Percentiles rank a stretch among this genome's conserved stretches.
phyloP scores from a whole-genome alignment of 495 filamentous ascomycete species.

The Melanomma pulvis-pyrius region DNA sequence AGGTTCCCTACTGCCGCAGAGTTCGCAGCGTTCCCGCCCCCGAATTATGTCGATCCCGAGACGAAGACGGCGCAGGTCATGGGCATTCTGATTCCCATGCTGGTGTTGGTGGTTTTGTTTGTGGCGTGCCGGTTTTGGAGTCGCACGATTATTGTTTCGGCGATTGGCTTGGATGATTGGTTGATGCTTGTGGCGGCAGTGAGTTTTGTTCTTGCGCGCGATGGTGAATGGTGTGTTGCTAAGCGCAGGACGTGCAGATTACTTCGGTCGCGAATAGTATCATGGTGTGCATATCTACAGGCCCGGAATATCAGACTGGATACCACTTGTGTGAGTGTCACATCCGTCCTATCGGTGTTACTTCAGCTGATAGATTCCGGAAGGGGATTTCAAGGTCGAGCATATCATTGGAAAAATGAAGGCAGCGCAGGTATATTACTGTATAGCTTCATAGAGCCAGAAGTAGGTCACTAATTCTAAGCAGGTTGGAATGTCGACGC shows the following conservation, averaged over 20 bases:
- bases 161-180: not conserved
- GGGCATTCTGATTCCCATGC: not conserved
- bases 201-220: not conserved
- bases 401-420: not conserved
- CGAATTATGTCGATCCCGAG: not conserved
- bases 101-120: not conserved
- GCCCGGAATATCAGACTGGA: not conserved
- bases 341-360: not conserved
- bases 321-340: not conserved
- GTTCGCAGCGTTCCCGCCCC: not conserved
- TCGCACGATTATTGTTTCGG: not conserved
- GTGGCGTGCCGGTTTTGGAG: not conserved
- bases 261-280: not conserved
- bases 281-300: not conserved
- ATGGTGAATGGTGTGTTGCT: not conserved
- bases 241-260: not conserved
- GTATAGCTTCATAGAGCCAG: not conserved
- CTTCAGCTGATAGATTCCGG: not conserved
- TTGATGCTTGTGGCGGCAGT: not conserved
- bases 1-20: conserved; percentile 1
- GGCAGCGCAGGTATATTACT: not conserved
- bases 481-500: not conserved
- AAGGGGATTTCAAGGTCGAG: not conserved
- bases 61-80: not conserved
- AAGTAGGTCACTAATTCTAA: too few species aligned